Base-by-base conservation (phyloP, 768 basidiomycete species). In the Boletus insuetus region DNA sequence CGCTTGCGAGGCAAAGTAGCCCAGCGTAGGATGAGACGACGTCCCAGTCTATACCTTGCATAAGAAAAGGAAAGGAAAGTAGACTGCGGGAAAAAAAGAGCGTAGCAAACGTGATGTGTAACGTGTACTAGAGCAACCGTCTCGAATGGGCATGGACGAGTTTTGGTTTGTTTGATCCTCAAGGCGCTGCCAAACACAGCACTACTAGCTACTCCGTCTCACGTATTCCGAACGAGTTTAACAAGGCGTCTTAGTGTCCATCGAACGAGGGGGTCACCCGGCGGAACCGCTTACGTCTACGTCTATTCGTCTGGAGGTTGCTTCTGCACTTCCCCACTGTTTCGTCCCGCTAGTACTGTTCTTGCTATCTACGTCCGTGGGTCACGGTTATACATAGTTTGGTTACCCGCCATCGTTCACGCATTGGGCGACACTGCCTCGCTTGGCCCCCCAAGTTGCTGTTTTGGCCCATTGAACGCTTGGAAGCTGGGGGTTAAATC, bases 21-120 rank as follows among this genome's bases (percentile, higher is more conserved):
- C 89, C 91, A 7, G 74, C 82, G 62, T 88, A 90, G 35, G 89
- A 85, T 1, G 81, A 80, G 29, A 89, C 58, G 44, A 87, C 64
- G 62, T 82, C 83, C 81, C 79, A 84, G 70, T 87, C 77, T 24
- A 55, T 53, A 35, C 64, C 60, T 31, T 37, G 32, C 58, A 67
- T 62, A 38, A n/a, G 22, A 34, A 19, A 12, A 14, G 17, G 41
- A 56, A 58, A 49, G 38, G 45, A 62, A 32, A 1, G 45, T 50
- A 24, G 5, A 29, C 31, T 10, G 19, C 12, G 34, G 29, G 8
- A 29, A 29, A 43, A 29, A 46, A 48, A 32, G 51, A 44, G 34
- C 19, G 56, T 49, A n/a, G 38, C 4, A 34, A 24, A 14, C 22
- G 48, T 11, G 7, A 19, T 13, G 6, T 35, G 34, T 11, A 35